Conservation (phyloP, 305 asterid species). For the Rubia peregrina region DNA sequence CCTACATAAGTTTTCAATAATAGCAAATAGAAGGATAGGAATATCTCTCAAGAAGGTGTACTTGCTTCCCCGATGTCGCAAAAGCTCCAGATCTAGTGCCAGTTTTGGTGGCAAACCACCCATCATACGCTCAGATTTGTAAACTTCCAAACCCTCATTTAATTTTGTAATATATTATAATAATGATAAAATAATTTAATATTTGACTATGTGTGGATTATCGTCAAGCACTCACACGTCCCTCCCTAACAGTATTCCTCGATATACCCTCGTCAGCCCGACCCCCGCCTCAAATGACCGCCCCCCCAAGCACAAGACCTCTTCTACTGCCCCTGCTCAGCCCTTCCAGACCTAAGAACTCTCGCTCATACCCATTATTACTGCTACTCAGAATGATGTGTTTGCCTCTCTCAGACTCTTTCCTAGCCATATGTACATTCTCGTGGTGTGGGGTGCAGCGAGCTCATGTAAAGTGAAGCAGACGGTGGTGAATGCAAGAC, state of each 20-base stretch:
- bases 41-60: too few relatives aligned
- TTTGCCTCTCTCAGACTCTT: constrained; percentile 32
- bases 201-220: constrained; percentile 2
- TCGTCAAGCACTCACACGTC: constrained; percentile 66
- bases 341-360: background rate
- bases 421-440: constrained; percentile 27
- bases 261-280: constrained; percentile 16
- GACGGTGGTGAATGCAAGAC: too few relatives aligned
- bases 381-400: constrained; percentile 10
- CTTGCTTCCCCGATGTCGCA: background rate
- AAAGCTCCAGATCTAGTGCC: constrained; percentile 19
- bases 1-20: too few relatives aligned
- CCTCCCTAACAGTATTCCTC: constrained; percentile 39
- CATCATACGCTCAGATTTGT: constrained; percentile 53
- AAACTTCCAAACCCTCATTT: background rate
- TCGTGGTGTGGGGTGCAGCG: constrained; percentile 27
- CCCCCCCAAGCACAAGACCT: constrained; percentile 22
- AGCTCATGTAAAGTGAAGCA: constrained; percentile 16
- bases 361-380: background rate
- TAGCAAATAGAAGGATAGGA: too few relatives aligned
- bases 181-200: background rate
- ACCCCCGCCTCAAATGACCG: constrained; percentile 28
- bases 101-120: constrained; percentile 27
- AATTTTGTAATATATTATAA: background rate
- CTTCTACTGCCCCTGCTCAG: background rate